These are phyloP conservation scores for Nemania sp. DNA, from an alignment of 2,329 filamentous ascomycete species.

Conservation along the genomic window DNA sequence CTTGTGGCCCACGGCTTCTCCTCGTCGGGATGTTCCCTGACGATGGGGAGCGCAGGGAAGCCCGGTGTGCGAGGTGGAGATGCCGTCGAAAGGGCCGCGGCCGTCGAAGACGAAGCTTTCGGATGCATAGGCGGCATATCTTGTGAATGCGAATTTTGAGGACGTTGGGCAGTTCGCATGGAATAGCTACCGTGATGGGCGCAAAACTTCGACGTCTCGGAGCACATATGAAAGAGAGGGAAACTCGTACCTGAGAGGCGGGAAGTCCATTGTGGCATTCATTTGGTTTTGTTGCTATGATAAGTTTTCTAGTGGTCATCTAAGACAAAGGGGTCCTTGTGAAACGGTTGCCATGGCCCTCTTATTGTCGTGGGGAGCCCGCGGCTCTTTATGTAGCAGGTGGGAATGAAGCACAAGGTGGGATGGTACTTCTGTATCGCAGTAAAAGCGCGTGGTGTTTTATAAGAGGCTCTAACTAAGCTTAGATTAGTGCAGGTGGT, in stretches of 20 bases:
- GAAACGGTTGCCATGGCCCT: slow-evolving; percentile 11
- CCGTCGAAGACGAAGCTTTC: not conserved
- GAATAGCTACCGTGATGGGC: not conserved
- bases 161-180: not conserved
- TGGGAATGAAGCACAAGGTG: not conserved
- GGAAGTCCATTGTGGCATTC: slow-evolving; percentile 34
- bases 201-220: not conserved
- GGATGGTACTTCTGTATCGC: not conserved
- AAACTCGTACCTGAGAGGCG: slow-evolving; percentile 37
- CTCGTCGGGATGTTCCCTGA: slow-evolving; percentile 29
- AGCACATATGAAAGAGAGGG: not conserved
- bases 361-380: not conserved
- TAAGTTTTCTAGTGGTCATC: slow-evolving; percentile 8
- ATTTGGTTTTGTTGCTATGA: slow-evolving; percentile 15
- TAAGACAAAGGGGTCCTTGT: slow-evolving; percentile 30
- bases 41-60: slow-evolving; percentile 25
- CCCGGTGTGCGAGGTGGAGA: slow-evolving; percentile 14
- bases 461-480: too few relatives aligned
- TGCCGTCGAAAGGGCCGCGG: not conserved
- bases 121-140: slow-evolving; percentile 8
- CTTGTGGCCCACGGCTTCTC: slow-evolving; percentile 36
- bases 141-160: not conserved
- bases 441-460: too few relatives aligned
- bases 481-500: too few relatives aligned
- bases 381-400: slow-evolving; percentile 11